phyloP scores from a whole-genome alignment of 1,284 basidiomycete genomes.

The Rhodotorula sp. region DNA sequence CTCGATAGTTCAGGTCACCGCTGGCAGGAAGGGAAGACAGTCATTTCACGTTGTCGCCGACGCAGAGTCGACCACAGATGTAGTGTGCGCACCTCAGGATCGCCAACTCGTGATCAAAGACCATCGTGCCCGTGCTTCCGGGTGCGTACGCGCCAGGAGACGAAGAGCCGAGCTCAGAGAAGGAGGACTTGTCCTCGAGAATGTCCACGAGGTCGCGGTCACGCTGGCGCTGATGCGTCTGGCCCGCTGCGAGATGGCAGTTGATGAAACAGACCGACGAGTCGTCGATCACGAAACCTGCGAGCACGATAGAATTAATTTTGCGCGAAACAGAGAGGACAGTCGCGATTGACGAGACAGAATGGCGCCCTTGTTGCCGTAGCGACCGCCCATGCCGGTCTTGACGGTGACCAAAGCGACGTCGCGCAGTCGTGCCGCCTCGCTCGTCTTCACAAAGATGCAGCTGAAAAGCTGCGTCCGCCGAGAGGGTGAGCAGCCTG shows the following conservation, averaged over 20 bases:
- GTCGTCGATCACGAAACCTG: conserved; percentile 84
- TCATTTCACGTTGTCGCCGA: neutral
- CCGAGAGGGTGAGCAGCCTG: neutral
- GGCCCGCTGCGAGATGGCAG: conserved; percentile 93
- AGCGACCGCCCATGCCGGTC: conserved; percentile 94
- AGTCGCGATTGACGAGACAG: conserved; percentile 56
- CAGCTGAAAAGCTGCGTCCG: conserved; percentile 67
- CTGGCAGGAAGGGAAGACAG: conserved; percentile 45
- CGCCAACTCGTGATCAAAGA: conserved; percentile 90
- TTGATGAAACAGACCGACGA: conserved; percentile 93
- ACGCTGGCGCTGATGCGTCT: conserved; percentile 79
- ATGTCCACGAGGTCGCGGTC: conserved; percentile 92
- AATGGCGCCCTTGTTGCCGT: conserved; percentile 88
- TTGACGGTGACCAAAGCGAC: conserved; percentile 90
- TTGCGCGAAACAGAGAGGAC: neutral
- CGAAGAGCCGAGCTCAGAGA: conserved; percentile 52
- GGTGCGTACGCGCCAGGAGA: conserved; percentile 65
- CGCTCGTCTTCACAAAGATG: conserved; percentile 73
- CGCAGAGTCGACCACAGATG: no score
- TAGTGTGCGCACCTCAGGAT: conserved; percentile 56
- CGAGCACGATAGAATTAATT: conserved; percentile 32
- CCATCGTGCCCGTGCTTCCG: conserved; percentile 90
- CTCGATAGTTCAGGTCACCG: conserved; percentile 83
- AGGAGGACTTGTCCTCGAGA: conserved; percentile 73
- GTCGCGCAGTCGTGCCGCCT: conserved; percentile 77